Conservation (phyloP, 2,329 filamentous ascomycete genomes). For the Cladosporium sp. region DNA sequence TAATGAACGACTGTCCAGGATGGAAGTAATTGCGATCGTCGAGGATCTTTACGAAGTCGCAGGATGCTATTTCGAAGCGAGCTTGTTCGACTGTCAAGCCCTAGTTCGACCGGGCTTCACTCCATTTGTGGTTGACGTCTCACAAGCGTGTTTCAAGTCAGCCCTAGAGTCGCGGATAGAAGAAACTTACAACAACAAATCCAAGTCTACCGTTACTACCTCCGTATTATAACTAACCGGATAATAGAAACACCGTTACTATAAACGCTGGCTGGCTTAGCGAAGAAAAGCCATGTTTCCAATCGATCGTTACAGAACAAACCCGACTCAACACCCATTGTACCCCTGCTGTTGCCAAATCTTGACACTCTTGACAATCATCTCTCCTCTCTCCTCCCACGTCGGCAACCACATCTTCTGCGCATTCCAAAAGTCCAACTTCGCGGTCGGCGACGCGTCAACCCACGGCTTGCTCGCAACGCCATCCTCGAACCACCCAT, state of each 20-base stretch:
- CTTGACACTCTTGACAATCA: slow-evolving; percentile 37
- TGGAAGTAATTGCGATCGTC: slow-evolving; percentile 6
- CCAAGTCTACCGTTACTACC: too few relatives aligned
- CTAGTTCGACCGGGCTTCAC: slow-evolving; percentile 4
- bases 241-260: too few relatives aligned
- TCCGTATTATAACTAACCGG: too few relatives aligned
- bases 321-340: slow-evolving; percentile 37
- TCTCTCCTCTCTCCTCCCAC: slow-evolving; percentile 37
- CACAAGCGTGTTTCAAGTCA: neutral
- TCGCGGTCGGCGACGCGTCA: slow-evolving; percentile 61
- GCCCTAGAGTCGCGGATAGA: neutral
- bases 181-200: neutral
- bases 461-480: slow-evolving; percentile 73
- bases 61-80: neutral
- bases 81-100: neutral
- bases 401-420: slow-evolving; percentile 35
- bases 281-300: neutral
- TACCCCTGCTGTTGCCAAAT: slow-evolving; percentile 48
- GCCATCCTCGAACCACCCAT: slow-evolving; percentile 76
- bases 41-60: neutral
- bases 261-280: too few relatives aligned
- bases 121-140: neutral
- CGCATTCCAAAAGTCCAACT: slow-evolving; percentile 70
- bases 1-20: neutral
- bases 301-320: too few relatives aligned